phyloP scores from a whole-genome alignment of 495 filamentous ascomycete genomes.

The Pyronema omphalodes region DNA sequence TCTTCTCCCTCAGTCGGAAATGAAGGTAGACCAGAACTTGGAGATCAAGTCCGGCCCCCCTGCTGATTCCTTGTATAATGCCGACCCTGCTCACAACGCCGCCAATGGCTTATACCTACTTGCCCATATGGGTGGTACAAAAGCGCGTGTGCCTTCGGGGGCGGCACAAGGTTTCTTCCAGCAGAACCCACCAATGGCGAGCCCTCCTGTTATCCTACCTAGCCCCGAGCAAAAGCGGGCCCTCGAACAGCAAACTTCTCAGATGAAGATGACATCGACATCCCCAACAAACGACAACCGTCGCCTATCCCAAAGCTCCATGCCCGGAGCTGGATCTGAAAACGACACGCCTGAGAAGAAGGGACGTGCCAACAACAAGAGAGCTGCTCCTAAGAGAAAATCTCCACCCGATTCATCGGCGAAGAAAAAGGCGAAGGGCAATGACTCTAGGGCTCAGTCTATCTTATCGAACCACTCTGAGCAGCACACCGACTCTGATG shows the following conservation, averaged over 20 bases:
- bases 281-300: neutral
- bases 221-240: constrained; percentile 18
- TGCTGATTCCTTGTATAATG: constrained; percentile 15
- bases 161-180: neutral
- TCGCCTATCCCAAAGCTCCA: constrained; percentile 31
- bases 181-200: neutral
- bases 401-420: constrained; percentile 44
- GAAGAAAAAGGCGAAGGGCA: constrained; percentile 45
- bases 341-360: constrained; percentile 10
- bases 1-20: neutral
- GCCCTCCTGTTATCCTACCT: neutral
- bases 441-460: constrained; percentile 35
- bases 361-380: constrained; percentile 16
- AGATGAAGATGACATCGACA: constrained; percentile 2
- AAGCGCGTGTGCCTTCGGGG: no score
- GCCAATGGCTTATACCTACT: constrained; percentile 89
- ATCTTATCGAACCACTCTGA: constrained; percentile 25
- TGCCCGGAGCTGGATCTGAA: constrained; percentile 58
- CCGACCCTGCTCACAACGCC: constrained; percentile 53
- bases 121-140: constrained; percentile 36
- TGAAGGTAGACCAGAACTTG: neutral
- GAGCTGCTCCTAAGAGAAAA: constrained; percentile 52
- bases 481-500: constrained; percentile 33
- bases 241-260: constrained; percentile 22
- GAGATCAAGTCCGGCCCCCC: constrained; percentile 9